A percentile compares a stretch with the other conserved stretches of the same genome.
Conservation (phyloP, 805 yeast genomes). For the Wilhelminamyces savonicus region DNA sequence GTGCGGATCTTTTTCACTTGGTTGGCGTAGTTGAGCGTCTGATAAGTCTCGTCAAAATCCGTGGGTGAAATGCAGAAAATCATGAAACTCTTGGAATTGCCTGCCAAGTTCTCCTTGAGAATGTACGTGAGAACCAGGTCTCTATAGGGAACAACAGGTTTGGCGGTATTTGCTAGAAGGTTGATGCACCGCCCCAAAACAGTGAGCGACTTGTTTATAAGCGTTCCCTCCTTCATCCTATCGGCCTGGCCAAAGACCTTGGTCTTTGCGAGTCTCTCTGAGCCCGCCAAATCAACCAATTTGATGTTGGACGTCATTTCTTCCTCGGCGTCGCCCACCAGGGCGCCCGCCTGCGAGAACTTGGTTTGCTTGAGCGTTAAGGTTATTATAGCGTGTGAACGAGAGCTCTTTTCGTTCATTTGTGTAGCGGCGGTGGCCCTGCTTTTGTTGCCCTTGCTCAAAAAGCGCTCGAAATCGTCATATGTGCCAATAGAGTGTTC, state of each 20-base stretch:
- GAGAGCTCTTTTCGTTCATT: constrained; percentile 65
- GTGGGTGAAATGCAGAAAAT: constrained; percentile 81
- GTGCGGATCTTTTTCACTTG: constrained; percentile 67
- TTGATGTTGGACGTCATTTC: constrained; percentile 55
- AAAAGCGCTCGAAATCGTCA: constrained; percentile 40
- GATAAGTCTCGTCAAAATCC: constrained; percentile 71
- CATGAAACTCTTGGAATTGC: constrained; percentile 83
- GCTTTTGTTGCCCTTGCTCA: constrained; percentile 46
- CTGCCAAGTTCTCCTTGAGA: constrained; percentile 70
- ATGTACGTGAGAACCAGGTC: constrained; percentile 75
- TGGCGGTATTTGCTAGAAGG: constrained; percentile 33
- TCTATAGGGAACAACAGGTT: constrained; percentile 55
- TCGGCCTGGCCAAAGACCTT: constrained; percentile 50
- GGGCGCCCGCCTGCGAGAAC: constrained; percentile 19
- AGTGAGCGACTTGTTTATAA: constrained; percentile 72
- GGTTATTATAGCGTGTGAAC: constrained; percentile 79
- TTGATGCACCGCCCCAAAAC: constrained; percentile 68
- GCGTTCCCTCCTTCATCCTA: constrained; percentile 67
- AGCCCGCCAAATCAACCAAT: constrained; percentile 78
- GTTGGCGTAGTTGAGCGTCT: constrained; percentile 73
- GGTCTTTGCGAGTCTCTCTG: constrained; percentile 62
- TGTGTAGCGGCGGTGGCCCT: constrained; percentile 70
- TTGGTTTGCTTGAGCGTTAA: constrained; percentile 53
- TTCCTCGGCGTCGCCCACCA: constrained; percentile 34
- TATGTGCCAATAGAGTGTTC: constrained; percentile 47